These are phyloP conservation scores for Gentiana straminea DNA, from an alignment of 257 asterid genomes.

Conservation along the genomic window DNA sequence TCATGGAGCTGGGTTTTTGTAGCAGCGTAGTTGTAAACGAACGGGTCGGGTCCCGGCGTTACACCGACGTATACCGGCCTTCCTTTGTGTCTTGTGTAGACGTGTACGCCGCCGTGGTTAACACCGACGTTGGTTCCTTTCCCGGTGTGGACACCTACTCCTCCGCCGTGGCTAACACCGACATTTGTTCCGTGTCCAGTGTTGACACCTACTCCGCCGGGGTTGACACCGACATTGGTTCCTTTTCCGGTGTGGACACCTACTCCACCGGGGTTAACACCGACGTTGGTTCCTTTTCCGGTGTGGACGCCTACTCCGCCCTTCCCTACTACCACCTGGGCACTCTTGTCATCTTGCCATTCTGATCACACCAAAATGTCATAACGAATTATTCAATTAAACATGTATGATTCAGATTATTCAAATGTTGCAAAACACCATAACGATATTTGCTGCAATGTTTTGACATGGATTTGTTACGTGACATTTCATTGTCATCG, in stretches of 20 bases:
- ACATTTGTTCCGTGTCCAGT: too few relatives aligned
- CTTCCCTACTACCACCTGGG: conserved; percentile 15
- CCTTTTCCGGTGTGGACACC: conserved; percentile 15
- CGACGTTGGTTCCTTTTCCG: conserved; percentile 10
- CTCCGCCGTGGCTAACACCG: conserved; percentile 13
- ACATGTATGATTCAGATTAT: not conserved
- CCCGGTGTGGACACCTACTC: conserved; percentile 21
- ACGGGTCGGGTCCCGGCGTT: conserved; percentile 22
- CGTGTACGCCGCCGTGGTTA: conserved; percentile 42
- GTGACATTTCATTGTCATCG: not conserved
- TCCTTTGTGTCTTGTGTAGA: conserved; percentile 22
- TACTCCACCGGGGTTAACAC: conserved; percentile 15
- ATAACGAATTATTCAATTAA: not conserved
- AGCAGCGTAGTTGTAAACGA: conserved; percentile 42
- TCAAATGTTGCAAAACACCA: not conserved
- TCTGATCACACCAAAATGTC: conserved; percentile 14
- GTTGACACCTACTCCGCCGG: conserved; percentile 7
- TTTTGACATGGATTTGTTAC: not conserved
- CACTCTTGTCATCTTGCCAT: conserved; percentile 38
- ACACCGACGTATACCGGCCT: conserved; percentile 49
- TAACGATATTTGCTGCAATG: not conserved
- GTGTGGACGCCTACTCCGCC: conserved; percentile 8
- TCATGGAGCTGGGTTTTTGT: conserved; percentile 52
- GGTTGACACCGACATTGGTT: conserved; percentile 5
- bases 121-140: conserved; percentile 41